A percentile compares a stretch with the other conserved stretches of the same genome.
phyloP scores from a whole-genome alignment of 768 basidiomycete species.

The Pulveroboletus frians region DNA sequence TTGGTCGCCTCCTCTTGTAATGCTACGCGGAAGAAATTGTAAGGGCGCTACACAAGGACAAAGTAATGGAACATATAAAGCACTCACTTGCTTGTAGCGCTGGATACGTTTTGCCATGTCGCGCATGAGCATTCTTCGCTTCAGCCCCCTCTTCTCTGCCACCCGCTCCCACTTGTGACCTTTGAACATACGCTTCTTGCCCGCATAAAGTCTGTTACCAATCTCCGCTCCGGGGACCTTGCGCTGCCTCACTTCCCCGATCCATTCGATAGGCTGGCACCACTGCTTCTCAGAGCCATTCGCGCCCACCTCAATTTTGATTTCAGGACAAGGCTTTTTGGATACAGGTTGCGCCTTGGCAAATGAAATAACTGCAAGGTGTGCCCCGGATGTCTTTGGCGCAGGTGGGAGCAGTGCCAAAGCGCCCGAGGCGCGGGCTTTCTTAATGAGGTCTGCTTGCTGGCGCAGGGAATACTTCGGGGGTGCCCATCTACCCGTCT shows the following conservation, averaged over 20 bases:
- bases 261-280: constrained; percentile 36
- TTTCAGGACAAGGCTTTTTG: background rate
- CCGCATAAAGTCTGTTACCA: constrained; percentile 66
- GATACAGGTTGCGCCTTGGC: constrained; percentile 11
- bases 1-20: constrained; percentile 40
- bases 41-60: background rate
- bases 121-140: constrained; percentile 54
- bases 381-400: constrained; percentile 43
- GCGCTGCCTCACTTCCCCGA: constrained; percentile 36
- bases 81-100: constrained; percentile 60
- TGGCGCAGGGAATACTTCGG: constrained; percentile 69
- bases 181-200: constrained; percentile 85
- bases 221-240: constrained; percentile 44
- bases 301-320: background rate
- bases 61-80: background rate
- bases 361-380: constrained; percentile 20
- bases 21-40: constrained; percentile 12
- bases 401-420: constrained; percentile 65
- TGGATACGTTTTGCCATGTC: constrained; percentile 64
- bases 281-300: constrained; percentile 10
- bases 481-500: constrained; percentile 61
- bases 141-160: constrained; percentile 41
- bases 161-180: constrained; percentile 83
- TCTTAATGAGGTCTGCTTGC: constrained; percentile 75
- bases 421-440: constrained; percentile 49